These are phyloP conservation scores for Fusarium nygamai DNA, from an alignment of 2,329 filamentous ascomycete species.

Conservation along the genomic window DNA sequence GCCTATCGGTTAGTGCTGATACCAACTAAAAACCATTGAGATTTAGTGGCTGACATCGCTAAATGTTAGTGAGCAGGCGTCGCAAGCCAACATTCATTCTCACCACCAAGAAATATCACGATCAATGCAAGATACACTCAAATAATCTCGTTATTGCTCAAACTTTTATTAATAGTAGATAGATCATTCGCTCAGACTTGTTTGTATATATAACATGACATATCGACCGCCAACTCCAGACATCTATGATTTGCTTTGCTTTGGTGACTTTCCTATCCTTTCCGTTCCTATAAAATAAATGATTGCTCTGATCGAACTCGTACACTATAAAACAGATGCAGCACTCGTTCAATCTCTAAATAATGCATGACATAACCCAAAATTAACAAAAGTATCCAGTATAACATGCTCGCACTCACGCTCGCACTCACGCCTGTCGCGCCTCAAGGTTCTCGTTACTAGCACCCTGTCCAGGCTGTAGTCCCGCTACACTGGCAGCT, in stretches of 20 bases:
- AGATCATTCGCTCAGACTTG: not conserved
- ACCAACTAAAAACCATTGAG: rapidly evolving
- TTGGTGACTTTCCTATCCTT: not conserved
- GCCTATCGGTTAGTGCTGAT: not conserved
- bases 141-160: not conserved
- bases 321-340: constrained; percentile 3
- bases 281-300: not conserved
- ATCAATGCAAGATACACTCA: too few species aligned
- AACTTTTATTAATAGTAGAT: constrained; percentile 10
- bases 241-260: constrained; percentile 6
- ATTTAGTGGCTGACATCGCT: not conserved
- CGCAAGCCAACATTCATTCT: rapidly evolving
- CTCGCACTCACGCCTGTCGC: not conserved
- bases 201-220: not conserved
- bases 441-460: constrained; percentile 16
- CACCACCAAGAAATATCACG: not conserved
- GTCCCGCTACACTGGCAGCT: constrained; percentile 29
- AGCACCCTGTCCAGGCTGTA: constrained; percentile 14
- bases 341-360: constrained; percentile 25
- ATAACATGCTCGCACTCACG: not conserved
- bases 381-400: not conserved
- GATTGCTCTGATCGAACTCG: constrained; percentile 31
- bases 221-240: constrained; percentile 14
- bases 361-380: not conserved
- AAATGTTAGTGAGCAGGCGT: not conserved